phyloP scores from a whole-genome alignment of 768 basidiomycete genomes.

The Mycena vulgaris region DNA sequence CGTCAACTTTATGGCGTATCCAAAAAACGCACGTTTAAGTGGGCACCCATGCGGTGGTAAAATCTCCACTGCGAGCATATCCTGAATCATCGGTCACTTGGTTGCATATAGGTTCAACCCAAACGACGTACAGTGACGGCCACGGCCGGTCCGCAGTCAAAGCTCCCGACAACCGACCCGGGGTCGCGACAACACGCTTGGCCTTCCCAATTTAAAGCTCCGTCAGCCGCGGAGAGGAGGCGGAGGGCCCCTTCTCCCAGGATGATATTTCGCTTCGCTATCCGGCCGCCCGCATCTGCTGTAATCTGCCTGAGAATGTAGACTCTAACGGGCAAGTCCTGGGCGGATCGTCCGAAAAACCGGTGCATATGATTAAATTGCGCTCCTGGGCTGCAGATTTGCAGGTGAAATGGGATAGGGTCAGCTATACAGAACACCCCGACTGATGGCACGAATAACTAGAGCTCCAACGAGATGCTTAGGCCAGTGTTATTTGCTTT shows the following conservation, averaged over 20 bases:
- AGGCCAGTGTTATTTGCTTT: background rate
- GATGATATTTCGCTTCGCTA: background rate
- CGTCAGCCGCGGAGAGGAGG: background rate
- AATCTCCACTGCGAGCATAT: conserved; percentile 5
- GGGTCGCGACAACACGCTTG: conserved; percentile 23
- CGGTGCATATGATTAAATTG: background rate
- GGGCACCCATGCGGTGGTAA: background rate
- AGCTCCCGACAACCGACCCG: conserved; percentile 14
- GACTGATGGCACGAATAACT: conserved; percentile 21
- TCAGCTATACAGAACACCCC: conserved; percentile 13
- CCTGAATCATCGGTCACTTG: background rate
- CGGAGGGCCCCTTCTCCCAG: conserved; percentile 17
- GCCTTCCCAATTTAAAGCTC: conserved; percentile 11
- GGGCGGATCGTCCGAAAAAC: background rate
- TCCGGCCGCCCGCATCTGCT: background rate
- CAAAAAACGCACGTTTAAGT: background rate
- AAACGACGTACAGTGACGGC: background rate
- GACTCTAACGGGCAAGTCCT: background rate
- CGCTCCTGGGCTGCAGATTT: background rate
- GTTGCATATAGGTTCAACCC: too few species aligned
- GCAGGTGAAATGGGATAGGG: conserved; percentile 19
- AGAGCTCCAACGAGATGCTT: background rate
- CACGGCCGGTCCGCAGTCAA: conserved; percentile 7
- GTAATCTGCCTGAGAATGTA: background rate
- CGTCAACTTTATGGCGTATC: conserved; percentile 8